Conservation (phyloP, 2,329 filamentous ascomycete species). For the Diplodia intermedia region DNA sequence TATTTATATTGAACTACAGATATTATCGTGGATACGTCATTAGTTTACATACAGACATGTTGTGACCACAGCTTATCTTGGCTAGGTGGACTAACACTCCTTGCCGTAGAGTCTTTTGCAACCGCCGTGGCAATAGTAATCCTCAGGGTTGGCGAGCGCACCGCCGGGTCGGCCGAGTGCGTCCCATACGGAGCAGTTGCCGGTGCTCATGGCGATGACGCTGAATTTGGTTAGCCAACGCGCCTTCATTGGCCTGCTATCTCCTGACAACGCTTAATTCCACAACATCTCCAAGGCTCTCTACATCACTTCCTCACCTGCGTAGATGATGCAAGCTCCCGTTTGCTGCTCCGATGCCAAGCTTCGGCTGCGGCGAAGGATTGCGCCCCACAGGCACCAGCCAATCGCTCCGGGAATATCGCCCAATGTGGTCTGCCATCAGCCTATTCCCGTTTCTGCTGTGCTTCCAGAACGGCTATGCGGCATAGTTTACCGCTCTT, state of each 20-base stretch:
- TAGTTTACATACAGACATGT: no score
- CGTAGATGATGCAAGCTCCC: neutral
- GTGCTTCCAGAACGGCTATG: no score
- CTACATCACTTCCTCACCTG: neutral
- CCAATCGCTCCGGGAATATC: neutral
- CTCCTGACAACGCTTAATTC: neutral
- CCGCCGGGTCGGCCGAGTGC: slow-evolving; percentile 1
- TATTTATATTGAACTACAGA: no score
- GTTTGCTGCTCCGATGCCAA: neutral
- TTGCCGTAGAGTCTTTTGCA: neutral
- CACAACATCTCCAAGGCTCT: neutral
- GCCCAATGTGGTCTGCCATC: neutral
- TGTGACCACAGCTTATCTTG: no score
- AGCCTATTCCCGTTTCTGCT: neutral
- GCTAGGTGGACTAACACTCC: no score
- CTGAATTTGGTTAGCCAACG: neutral
- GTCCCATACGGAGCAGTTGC: neutral
- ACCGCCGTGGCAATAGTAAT: neutral
- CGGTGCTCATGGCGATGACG: neutral
- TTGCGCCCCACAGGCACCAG: neutral
- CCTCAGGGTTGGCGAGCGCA: neutral
- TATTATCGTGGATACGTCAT: no score
- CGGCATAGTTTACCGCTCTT: no score
- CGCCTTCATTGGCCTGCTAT: neutral
- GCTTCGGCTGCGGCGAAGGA: neutral